These are phyloP conservation scores for Globisporangium takayamanum DNA, from an alignment of 352 stramenopile species.

Conservation along the genomic window DNA sequence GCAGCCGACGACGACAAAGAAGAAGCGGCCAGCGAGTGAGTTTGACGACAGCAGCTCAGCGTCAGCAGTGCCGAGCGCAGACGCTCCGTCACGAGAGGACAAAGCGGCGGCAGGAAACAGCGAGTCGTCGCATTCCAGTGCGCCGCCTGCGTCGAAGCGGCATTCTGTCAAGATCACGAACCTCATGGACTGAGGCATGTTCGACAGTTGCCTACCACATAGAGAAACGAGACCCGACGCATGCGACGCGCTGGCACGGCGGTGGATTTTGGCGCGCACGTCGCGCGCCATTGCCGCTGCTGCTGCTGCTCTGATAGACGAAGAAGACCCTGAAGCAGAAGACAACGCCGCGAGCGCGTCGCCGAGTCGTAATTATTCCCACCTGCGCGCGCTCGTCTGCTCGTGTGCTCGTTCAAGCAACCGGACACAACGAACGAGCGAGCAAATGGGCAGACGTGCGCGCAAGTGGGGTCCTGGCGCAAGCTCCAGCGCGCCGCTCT, in stretches of 20 bases:
- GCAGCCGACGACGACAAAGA: slow-evolving; percentile 10
- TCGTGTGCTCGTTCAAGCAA: too few relatives aligned
- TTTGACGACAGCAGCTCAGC: slow-evolving; percentile 2
- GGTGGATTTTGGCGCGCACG: too few relatives aligned
- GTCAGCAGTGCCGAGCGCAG: neutral
- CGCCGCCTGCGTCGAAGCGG: slow-evolving; percentile 32
- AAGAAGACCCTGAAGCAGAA: neutral
- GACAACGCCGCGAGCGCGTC: neutral
- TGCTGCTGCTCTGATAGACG: neutral
- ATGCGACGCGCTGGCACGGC: too few relatives aligned
- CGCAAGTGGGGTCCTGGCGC: too few relatives aligned
- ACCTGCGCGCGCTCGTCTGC: too few relatives aligned
- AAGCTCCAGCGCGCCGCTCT: too few relatives aligned
- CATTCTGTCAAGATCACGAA: slow-evolving; percentile 35
- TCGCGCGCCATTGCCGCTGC: neutral
- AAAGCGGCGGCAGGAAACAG: neutral
- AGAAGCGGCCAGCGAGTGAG: slow-evolving; percentile 52
- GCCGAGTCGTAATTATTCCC: slow-evolving; percentile 15
- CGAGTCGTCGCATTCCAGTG: slow-evolving; percentile 13
- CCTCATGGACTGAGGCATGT: slow-evolving; percentile 24
- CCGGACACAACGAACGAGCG: too few relatives aligned
- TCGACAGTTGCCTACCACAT: neutral
- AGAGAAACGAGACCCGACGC: slow-evolving; percentile 1
- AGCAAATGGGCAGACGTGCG: too few relatives aligned
- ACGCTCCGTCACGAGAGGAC: neutral